A percentile compares a stretch with the other conserved stretches of the same genome.
phyloP scores from a whole-genome alignment of 129 eudicot species.

The Centaurea solstitialis region DNA sequence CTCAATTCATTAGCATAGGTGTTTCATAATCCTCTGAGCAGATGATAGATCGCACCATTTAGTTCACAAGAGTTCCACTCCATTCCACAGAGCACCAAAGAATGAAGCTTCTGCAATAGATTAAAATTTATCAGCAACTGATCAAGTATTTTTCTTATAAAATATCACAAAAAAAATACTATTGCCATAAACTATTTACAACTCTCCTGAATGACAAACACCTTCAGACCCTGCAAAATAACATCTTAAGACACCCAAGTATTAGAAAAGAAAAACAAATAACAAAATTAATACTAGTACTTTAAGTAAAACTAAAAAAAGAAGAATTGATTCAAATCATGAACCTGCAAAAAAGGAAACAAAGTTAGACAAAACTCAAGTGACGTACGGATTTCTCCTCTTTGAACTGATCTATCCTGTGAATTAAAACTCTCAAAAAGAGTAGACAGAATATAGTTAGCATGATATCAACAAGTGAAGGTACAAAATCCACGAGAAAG shows the following conservation, averaged over 20 bases:
- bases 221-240: conserved; percentile 64
- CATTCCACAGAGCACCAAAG: not conserved
- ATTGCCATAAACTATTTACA: conserved; percentile 25
- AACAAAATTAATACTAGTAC: not conserved
- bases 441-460: conserved; percentile 30
- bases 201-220: conserved; percentile 51
- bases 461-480: conserved; percentile 10
- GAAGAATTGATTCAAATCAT: not conserved
- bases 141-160: conserved; percentile 1
- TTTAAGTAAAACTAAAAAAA: not conserved
- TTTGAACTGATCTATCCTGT: conserved; percentile 35
- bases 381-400: conserved; percentile 11
- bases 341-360: conserved; percentile 38
- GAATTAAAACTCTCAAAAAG: conserved; percentile 35
- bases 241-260: conserved; percentile 24
- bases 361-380: conserved; percentile 11
- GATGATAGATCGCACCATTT: conserved; percentile 8
- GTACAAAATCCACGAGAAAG: not conserved
- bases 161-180: conserved; percentile 13
- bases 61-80: not conserved
- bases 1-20: not conserved
- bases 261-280: conserved; percentile 17
- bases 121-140: conserved; percentile 1
- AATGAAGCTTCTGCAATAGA: conserved; percentile 16
- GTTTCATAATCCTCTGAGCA: not conserved